phyloP scores from a whole-genome alignment of 805 yeast species.

The Lipomyces sp. region DNA sequence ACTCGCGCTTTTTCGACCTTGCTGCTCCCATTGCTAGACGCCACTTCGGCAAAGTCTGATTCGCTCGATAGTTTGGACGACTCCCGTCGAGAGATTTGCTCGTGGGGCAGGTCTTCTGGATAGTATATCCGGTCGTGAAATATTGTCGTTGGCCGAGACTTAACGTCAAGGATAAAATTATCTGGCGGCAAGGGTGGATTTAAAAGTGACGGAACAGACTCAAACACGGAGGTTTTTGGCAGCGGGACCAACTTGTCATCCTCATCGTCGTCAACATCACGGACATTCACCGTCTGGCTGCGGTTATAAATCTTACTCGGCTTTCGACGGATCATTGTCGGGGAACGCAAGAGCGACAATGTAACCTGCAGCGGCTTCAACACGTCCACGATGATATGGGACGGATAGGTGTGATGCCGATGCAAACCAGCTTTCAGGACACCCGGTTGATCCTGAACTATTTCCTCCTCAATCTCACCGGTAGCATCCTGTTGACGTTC shows the following conservation, averaged over 20 bases:
- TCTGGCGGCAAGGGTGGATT: constrained; percentile 80
- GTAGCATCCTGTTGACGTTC: constrained; percentile 10
- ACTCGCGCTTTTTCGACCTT: constrained; percentile 48
- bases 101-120: constrained; percentile 64
- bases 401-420: not conserved
- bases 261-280: constrained; percentile 24
- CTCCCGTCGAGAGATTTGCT: constrained; percentile 3
- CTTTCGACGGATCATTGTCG: constrained; percentile 37
- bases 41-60: not conserved
- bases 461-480: constrained; percentile 14
- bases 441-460: constrained; percentile 1
- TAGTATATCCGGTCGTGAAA: constrained; percentile 80
- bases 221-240: constrained; percentile 76
- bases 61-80: constrained; percentile 1
- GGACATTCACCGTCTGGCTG: constrained; percentile 38
- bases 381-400: constrained; percentile 11
- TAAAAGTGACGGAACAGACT: constrained; percentile 76
- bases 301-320: constrained; percentile 41
- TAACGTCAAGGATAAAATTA: constrained; percentile 71
- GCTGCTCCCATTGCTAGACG: not conserved
- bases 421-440: constrained; percentile 4
- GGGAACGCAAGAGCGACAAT: constrained; percentile 44
- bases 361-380: constrained; percentile 37
- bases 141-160: constrained; percentile 64
- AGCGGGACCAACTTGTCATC: constrained; percentile 38